Base-by-base conservation (phyloP, 2,329 filamentous ascomycete genomes). In the Coniella lustricola region DNA sequence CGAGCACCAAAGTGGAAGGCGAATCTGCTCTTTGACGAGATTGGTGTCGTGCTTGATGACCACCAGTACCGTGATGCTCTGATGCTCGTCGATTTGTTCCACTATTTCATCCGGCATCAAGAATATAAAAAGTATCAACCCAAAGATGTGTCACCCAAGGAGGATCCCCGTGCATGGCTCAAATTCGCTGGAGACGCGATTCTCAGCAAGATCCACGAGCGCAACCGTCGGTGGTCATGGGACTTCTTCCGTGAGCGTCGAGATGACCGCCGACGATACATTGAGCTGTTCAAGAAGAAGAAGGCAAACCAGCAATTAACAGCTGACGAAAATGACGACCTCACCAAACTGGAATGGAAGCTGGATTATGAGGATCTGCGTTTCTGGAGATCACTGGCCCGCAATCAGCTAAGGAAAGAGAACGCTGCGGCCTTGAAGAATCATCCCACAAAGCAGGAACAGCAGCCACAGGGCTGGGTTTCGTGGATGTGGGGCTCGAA, bases 1-100 rank as follows among this genome's bases (percentile, higher is more conserved):
- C 82, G 87, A 49, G 75, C 79, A 14, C 87, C 93, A 3, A 93
- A 91, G 60, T 84, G 93, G 71, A 97, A 96, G 67, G 88, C 90
- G 22, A 87, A 86, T 34, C 70, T 98, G 16, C 71, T 97, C 2
- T 99, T 99, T 59, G 91, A 99, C 61, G 94, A 99, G 62, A 90
- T 99, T 50, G 93, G 94, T 44, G 84, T 99, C 55, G 87, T 97
- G n/a, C 77, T 99, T 29, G 94, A 99, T 57, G 91, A 98, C 56
- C 82, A 96, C 56, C 93, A 99, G 64, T 99, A 99, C 63, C 86
- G 94, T 25, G 93, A 99, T 68, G 89, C 85, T 4, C 71, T 99
- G 50, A 98, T 98, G 93, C 87, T 99, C 73, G 87, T 97, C 2
- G 93, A 99, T 63, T 74, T 97, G 3, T 98, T 99, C 72, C 93